Conservation (phyloP, 2,329 filamentous ascomycete genomes). For the Fusarium heterosporum region DNA sequence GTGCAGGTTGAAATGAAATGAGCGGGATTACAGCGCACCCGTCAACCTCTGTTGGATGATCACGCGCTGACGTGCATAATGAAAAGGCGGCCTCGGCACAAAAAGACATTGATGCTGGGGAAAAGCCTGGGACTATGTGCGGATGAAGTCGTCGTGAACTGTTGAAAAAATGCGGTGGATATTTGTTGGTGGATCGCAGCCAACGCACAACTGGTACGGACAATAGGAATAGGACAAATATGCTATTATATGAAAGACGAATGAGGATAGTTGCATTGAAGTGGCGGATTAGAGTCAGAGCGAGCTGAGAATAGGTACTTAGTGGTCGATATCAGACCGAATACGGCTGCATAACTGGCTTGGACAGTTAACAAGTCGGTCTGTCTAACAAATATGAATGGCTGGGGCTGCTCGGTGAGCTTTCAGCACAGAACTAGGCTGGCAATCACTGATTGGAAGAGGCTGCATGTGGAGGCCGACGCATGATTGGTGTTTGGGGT, state of each 20-base stretch:
- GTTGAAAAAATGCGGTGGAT: conserved; percentile 41
- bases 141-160: conserved; percentile 41
- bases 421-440: conserved; percentile 30
- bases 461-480: conserved; percentile 38
- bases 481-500: conserved; percentile 48
- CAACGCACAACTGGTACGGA: conserved; percentile 42
- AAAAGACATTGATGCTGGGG: conserved; percentile 29
- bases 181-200: conserved; percentile 39
- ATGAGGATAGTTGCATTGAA: conserved; percentile 26
- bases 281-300: conserved; percentile 22
- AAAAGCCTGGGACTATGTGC: conserved; percentile 25
- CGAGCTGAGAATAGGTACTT: conserved; percentile 28
- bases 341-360: conserved; percentile 35
- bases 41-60: conserved; percentile 25
- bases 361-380: conserved; percentile 30
- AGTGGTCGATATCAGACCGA: conserved; percentile 10
- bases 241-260: conserved; percentile 14
- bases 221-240: conserved; percentile 29
- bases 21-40: conserved; percentile 21
- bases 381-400: conserved; percentile 39
- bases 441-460: conserved; percentile 44
- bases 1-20: conserved; percentile 14
- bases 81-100: conserved; percentile 34
- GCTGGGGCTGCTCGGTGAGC: conserved; percentile 28
- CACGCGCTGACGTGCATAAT: conserved; percentile 46